Conservation (phyloP, 129 eudicot species). For the Helianthus annuus region DNA sequence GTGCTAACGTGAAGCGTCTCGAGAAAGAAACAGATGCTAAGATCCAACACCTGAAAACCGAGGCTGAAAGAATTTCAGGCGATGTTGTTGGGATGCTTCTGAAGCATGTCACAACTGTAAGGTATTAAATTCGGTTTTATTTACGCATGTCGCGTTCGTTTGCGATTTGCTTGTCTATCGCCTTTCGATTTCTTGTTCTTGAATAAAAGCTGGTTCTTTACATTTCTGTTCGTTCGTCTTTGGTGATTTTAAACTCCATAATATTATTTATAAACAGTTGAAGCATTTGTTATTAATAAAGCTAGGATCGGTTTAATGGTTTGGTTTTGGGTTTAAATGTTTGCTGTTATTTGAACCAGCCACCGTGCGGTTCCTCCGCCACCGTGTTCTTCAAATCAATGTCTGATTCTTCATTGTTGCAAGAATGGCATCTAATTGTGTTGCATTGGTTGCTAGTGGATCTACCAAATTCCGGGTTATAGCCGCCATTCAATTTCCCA, state of each 20-base stretch:
- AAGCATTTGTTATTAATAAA: not conserved
- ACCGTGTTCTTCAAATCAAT: too few species aligned
- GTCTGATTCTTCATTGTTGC: too few species aligned
- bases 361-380: too few species aligned
- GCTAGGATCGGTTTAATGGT: not conserved
- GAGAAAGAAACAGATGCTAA: conserved; percentile 73
- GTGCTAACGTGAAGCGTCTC: conserved; percentile 83
- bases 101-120: conserved; percentile 64
- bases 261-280: not conserved
- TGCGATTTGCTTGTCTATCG: not conserved
- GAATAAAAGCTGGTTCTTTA: not conserved
- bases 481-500: too few species aligned
- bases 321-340: not conserved
- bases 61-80: conserved; percentile 60
- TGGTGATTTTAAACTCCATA: not conserved
- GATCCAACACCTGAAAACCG: conserved; percentile 55
- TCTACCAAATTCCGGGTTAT: too few species aligned
- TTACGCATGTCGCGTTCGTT: not conserved
- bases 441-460: too few species aligned
- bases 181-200: not conserved
- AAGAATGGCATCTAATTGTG: too few species aligned
- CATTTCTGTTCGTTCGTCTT: not conserved
- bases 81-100: conserved; percentile 76
- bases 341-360: too few species aligned
- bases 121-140: conserved; percentile 30